Evolutionary conservation across 192 early-diverging fungal genomes (phyloP), one percentile per base, ranked within the genome.

Genomic region (Coemansia sp.): DNA sequence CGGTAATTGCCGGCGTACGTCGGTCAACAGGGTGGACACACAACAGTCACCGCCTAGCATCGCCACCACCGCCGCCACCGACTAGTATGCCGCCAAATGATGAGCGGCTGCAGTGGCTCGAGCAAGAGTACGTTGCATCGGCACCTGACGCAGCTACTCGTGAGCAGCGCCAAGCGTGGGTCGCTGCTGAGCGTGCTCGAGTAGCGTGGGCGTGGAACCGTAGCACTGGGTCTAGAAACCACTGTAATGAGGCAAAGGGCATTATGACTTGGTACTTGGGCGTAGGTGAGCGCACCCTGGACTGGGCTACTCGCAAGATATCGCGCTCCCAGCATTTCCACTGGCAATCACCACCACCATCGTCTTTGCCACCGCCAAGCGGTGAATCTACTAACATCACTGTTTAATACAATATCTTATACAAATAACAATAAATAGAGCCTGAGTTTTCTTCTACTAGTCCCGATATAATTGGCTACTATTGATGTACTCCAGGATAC

Each of bases 401-500:
- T 27, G 27, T 27, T 27, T 27, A 27, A 27, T 27, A 27, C 27
- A 27, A 27, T 27, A 27, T 27, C 27, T 27, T 27, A 27, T 27
- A 27, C 27, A 27, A 27, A 27, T 27, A 27, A 27, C 0, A 27
- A 27, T 37, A 37, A 37, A 37, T 9, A 37, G 35, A 37, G 6
- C 35, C 9, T 37, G 35, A 1, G 0, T 1, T 4, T 15, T 15
- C 30, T 15, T 13, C 58, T 41, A 27, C 32, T 50, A 13, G 43
- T 61, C 20, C 52, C 71, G 68, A 44, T 80, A 80, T 13, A 80
- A 65, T 65, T 65, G 72, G 20, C 11, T 65, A 69, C 47, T 71
- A 69, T 80, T 80, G 39, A 74, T 66, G 65, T 62, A 80, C 65
- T 80, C 62, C 30, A 74, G 71, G 43, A 80, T 80, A 5, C 78